Conservation (phyloP, 495 filamentous ascomycete genomes). For the Jackrogersella minutella region DNA sequence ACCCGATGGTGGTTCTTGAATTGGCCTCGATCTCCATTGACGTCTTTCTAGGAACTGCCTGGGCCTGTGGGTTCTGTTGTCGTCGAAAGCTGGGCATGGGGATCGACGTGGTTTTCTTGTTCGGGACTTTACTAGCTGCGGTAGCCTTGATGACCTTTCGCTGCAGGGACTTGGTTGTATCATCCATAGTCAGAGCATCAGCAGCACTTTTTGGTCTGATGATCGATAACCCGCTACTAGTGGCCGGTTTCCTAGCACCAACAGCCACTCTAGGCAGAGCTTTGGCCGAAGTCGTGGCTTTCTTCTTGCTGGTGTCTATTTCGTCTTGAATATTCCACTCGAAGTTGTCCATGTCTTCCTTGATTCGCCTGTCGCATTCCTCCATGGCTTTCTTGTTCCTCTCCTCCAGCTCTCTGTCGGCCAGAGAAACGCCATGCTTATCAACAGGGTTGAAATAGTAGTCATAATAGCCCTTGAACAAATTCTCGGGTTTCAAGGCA, state of each 20-base stretch:
- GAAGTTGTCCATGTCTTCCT: conserved; percentile 63
- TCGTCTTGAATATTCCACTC: conserved; percentile 57
- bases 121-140: conserved; percentile 40
- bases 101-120: conserved; percentile 46
- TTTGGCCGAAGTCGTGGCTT: conserved; percentile 16
- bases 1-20: conserved; percentile 81
- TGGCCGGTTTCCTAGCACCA: conserved; percentile 37
- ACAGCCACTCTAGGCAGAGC: conserved; percentile 12
- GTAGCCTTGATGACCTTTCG: conserved; percentile 37
- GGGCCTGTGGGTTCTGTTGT: conserved; percentile 43
- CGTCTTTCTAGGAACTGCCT: conserved; percentile 51
- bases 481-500: conserved; percentile 63
- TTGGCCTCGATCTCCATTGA: conserved; percentile 63
- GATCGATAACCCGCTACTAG: conserved; percentile 31
- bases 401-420: conserved; percentile 68
- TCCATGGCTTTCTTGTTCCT: conserved; percentile 60
- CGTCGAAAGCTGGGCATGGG: conserved; percentile 51
- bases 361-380: conserved; percentile 67
- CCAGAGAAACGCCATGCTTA: conserved; percentile 69
- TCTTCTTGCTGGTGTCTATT: conserved; percentile 47
- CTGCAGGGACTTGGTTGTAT: conserved; percentile 44
- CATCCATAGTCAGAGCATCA: conserved; percentile 51
- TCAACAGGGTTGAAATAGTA: conserved; percentile 71
- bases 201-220: conserved; percentile 49
- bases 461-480: conserved; percentile 72